Evolutionary conservation across 495 filamentous ascomycete genomes (phyloP).

Genomic region (Neurospora sublineolata): DNA sequence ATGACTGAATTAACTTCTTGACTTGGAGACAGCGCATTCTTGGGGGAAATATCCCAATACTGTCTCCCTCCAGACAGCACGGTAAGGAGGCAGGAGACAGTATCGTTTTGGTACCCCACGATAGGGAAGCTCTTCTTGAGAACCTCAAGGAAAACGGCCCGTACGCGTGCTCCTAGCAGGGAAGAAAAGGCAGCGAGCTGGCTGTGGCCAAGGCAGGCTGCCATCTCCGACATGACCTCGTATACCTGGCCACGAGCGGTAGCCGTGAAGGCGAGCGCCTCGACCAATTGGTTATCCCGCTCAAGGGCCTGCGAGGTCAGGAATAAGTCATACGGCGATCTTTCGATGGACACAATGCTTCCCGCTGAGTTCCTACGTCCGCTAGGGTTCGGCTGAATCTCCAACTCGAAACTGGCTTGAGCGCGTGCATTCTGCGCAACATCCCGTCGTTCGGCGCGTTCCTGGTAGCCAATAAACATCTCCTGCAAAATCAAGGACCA

Average conservation of each 20-base stretch:
- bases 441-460: slow-evolving; percentile 47
- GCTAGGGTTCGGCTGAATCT: slow-evolving; percentile 23
- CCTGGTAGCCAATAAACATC: slow-evolving; percentile 48
- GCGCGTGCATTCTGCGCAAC: slow-evolving; percentile 51
- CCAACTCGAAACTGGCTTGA: slow-evolving; percentile 40
- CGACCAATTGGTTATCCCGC: slow-evolving; percentile 25
- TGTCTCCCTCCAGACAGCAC: slow-evolving; percentile 43
- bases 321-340: slow-evolving; percentile 36
- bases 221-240: slow-evolving; percentile 48
- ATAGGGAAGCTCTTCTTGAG: slow-evolving; percentile 44
- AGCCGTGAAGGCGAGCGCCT: slow-evolving; percentile 35
- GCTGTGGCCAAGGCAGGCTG: slow-evolving; percentile 34
- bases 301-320: slow-evolving; percentile 29
- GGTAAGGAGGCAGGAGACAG: slow-evolving; percentile 49
- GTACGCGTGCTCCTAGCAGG: slow-evolving; percentile 39
- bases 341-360: slow-evolving; percentile 39
- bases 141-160: slow-evolving; percentile 51
- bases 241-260: slow-evolving; percentile 48
- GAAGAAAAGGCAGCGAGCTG: slow-evolving; percentile 34
- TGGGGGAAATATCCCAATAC: slow-evolving; percentile 41
- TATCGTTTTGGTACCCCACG: slow-evolving; percentile 55
- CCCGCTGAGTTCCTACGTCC: slow-evolving; percentile 38
- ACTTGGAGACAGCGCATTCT: slow-evolving; percentile 26
- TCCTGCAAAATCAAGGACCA: slow-evolving; percentile 68
- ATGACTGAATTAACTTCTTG: slow-evolving; percentile 40